A percentile compares a stretch with the other conserved stretches of the same genome.
Evolutionary conservation across 441 rosid species (phyloP).

Genomic region (Melastoma candidum): DNA sequence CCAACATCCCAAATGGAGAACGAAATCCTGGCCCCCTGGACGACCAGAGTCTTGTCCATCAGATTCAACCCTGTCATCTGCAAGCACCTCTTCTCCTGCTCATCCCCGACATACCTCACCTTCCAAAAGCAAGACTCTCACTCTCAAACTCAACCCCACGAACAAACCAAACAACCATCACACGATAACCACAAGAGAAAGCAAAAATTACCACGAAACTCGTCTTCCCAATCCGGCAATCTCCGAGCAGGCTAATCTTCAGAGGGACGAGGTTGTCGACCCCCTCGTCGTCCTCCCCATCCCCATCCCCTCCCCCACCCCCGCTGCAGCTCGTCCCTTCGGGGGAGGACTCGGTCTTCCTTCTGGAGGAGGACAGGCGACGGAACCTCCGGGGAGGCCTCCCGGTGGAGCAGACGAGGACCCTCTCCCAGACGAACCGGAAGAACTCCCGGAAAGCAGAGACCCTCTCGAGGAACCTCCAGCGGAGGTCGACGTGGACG

Average conservation of each 20-base stretch:
- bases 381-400: slow-evolving; percentile 41
- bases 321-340: slow-evolving; percentile 12
- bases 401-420: slow-evolving; percentile 65
- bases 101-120: slow-evolving; percentile 77
- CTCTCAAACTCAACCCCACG: not conserved
- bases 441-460: slow-evolving; percentile 51
- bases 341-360: slow-evolving; percentile 15
- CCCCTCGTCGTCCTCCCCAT: slow-evolving; percentile 33
- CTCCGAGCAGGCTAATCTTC: slow-evolving; percentile 84
- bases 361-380: slow-evolving; percentile 31
- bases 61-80: slow-evolving; percentile 72
- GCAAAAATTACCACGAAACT: slow-evolving; percentile 51
- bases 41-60: slow-evolving; percentile 67
- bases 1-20: slow-evolving; percentile 91
- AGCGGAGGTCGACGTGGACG: slow-evolving; percentile 36
- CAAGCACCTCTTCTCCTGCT: slow-evolving; percentile 43
- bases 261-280: slow-evolving; percentile 73
- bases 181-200: not conserved
- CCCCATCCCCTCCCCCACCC: slow-evolving; percentile 50
- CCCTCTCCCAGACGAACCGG: slow-evolving; percentile 59
- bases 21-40: slow-evolving; percentile 73
- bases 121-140: slow-evolving; percentile 10
- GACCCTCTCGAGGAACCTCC: slow-evolving; percentile 48
- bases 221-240: slow-evolving; percentile 86
- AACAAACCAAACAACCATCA: not conserved